phyloP scores from a whole-genome alignment of 2,329 filamentous ascomycete species.

The Xylaria sp. region DNA sequence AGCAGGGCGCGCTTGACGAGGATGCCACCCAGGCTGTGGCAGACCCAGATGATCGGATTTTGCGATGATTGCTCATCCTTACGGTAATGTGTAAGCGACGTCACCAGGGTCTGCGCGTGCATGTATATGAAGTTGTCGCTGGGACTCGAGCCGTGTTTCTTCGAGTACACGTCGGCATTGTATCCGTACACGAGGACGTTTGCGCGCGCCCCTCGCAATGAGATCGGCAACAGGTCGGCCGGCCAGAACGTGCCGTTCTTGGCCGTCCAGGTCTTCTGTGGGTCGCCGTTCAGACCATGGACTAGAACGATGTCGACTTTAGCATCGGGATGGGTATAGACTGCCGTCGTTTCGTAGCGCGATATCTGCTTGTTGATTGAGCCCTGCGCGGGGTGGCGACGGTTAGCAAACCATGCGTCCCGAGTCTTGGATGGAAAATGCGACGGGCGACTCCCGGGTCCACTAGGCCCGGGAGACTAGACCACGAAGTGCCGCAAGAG shows the following conservation, averaged over 20 bases:
- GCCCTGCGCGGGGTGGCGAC: constrained; percentile 40
- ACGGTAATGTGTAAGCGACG: constrained; percentile 64
- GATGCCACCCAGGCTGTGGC: constrained; percentile 74
- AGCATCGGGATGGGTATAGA: constrained; percentile 62
- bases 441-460: constrained; percentile 3
- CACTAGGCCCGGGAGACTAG: constrained; percentile 5
- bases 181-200: constrained; percentile 75
- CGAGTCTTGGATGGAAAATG: constrained; percentile 9
- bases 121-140: constrained; percentile 70
- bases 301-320: constrained; percentile 69
- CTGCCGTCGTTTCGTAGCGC: constrained; percentile 61
- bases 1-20: constrained; percentile 71
- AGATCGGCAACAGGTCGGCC: constrained; percentile 63
- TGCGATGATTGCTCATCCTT: constrained; percentile 57
- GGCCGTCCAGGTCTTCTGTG: constrained; percentile 64
- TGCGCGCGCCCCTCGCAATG: constrained; percentile 59
- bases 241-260: constrained; percentile 69
- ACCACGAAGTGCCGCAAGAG: constrained; percentile 5
- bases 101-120: constrained; percentile 71
- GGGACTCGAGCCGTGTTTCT: constrained; percentile 53
- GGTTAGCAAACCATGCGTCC: constrained; percentile 20
- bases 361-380: constrained; percentile 53
- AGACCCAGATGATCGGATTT: constrained; percentile 75
- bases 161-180: constrained; percentile 66
- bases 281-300: constrained; percentile 70